Evolutionary conservation across 1,284 basidiomycete genomes (phyloP).

Genomic region (Pseudozyma sp.): DNA sequence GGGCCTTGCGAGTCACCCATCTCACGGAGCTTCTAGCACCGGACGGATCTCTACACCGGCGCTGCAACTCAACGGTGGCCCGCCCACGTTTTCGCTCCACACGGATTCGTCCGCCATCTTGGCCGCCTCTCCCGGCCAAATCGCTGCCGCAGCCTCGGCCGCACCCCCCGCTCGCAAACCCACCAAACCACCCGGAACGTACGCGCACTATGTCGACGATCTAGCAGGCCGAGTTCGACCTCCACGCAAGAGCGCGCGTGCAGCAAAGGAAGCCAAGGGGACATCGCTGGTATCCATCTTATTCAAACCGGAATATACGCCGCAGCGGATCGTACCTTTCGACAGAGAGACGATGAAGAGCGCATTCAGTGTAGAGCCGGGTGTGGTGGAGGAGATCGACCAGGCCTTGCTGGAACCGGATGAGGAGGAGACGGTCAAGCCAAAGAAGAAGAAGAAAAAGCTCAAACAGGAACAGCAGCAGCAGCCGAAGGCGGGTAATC

Average conservation of each 20-base stretch:
- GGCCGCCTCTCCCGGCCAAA: constrained; percentile 32
- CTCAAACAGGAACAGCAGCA: constrained; percentile 15
- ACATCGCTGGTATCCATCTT: constrained; percentile 33
- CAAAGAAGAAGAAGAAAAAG: constrained; percentile 45
- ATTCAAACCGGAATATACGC: constrained; percentile 52
- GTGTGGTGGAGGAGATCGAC: constrained; percentile 47
- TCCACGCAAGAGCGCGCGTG: constrained; percentile 21
- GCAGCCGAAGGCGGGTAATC: not conserved
- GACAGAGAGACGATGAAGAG: constrained; percentile 44
- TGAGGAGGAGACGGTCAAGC: constrained; percentile 37
- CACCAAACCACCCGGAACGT: constrained; percentile 42
- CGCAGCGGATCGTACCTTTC: constrained; percentile 45
- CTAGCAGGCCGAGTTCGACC: constrained; percentile 45
- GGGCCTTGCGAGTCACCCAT: constrained; percentile 11
- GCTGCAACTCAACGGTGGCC: constrained; percentile 35
- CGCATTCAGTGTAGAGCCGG: constrained; percentile 42
- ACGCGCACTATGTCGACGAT: constrained; percentile 51
- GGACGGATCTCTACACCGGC: constrained; percentile 44
- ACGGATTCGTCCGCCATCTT: constrained; percentile 44
- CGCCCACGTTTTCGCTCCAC: constrained; percentile 36
- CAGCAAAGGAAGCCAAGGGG: constrained; percentile 26
- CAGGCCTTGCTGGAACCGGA: constrained; percentile 47
- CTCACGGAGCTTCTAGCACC: constrained; percentile 25
- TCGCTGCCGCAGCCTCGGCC: constrained; percentile 30
- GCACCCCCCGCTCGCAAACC: constrained; percentile 35